A percentile compares a stretch with the other conserved stretches of the same genome.
Evolutionary conservation across 768 basidiomycete species (phyloP).

Genomic region (Amanita phalloides): DNA sequence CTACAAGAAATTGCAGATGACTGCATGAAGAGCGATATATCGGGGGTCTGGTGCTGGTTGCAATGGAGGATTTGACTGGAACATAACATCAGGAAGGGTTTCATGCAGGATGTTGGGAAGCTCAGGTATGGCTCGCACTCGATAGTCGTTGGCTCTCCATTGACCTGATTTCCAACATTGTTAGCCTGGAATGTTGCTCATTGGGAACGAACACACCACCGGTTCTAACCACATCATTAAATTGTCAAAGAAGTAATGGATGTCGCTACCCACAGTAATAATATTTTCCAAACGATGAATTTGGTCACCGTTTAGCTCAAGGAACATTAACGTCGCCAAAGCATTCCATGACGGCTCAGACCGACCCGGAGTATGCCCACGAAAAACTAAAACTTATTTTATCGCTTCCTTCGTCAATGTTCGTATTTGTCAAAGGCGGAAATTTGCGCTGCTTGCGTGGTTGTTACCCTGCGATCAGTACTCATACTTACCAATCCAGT

Average conservation of each 20-base stretch:
- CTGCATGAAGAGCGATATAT: slow-evolving; percentile 27
- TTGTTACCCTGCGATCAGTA: neutral
- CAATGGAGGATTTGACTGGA: slow-evolving; percentile 3
- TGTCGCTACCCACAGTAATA: slow-evolving; percentile 15
- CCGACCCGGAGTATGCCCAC: neutral
- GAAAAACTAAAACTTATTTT: neutral
- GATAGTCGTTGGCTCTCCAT: neutral
- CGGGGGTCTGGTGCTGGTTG: slow-evolving; percentile 19
- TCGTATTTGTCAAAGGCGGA: neutral
- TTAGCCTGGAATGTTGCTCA: neutral
- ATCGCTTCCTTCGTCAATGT: neutral
- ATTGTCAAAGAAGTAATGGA: slow-evolving; percentile 15
- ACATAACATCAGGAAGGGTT: neutral
- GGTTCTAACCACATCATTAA: neutral
- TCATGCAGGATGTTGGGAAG: neutral
- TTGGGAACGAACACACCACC: neutral
- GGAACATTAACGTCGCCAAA: neutral
- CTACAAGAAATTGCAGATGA: too few species aligned
- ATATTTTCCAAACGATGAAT: slow-evolving; percentile 21
- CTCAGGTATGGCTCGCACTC: neutral
- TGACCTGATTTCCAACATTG: neutral
- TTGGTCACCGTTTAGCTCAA: slow-evolving; percentile 17
- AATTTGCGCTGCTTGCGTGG: neutral
- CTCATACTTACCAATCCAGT: neutral
- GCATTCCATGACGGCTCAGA: neutral